Conservation (phyloP, 371 early-diverging fungal species). For the Mucor sp. region DNA sequence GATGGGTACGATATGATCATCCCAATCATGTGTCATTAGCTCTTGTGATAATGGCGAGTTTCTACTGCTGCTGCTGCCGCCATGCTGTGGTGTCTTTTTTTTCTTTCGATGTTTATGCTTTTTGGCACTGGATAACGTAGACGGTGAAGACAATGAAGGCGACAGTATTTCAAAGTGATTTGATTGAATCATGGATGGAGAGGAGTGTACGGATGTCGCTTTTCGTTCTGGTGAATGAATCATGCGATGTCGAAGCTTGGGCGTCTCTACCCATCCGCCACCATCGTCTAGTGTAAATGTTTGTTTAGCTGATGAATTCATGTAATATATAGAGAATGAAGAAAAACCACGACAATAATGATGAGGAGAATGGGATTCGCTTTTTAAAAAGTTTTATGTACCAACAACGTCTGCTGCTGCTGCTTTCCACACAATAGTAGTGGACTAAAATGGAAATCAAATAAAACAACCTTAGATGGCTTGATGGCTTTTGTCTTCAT, state of each 20-base stretch:
- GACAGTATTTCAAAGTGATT: conserved; percentile 19
- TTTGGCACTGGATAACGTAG: not conserved
- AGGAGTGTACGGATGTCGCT: conserved; percentile 12
- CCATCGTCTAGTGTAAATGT: conserved; percentile 5
- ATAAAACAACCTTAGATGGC: too few species aligned
- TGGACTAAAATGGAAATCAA: too few species aligned
- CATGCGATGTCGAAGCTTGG: conserved; percentile 10
- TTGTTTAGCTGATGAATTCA: not conserved
- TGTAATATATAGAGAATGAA: too few species aligned
- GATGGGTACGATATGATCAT: conserved; percentile 9
- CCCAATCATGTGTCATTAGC: conserved; percentile 2
- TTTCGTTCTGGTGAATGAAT: not conserved
- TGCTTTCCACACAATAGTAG: too few species aligned
- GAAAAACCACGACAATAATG: too few species aligned
- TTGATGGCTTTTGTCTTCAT: too few species aligned
- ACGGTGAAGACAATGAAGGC: conserved; percentile 1
- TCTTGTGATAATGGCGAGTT: conserved; percentile 15
- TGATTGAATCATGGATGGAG: conserved; percentile 8
- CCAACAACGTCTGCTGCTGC: too few species aligned
- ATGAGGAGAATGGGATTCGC: not conserved
- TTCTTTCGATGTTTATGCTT: conserved; percentile 10
- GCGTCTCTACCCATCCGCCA: conserved; percentile 19
- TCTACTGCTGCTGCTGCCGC: not conserved
- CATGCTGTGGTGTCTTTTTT: not conserved
- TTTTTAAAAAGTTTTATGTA: not conserved